Conservation (phyloP, 202 grass and related monocot species). For the Tripidium arundinaceum region DNA sequence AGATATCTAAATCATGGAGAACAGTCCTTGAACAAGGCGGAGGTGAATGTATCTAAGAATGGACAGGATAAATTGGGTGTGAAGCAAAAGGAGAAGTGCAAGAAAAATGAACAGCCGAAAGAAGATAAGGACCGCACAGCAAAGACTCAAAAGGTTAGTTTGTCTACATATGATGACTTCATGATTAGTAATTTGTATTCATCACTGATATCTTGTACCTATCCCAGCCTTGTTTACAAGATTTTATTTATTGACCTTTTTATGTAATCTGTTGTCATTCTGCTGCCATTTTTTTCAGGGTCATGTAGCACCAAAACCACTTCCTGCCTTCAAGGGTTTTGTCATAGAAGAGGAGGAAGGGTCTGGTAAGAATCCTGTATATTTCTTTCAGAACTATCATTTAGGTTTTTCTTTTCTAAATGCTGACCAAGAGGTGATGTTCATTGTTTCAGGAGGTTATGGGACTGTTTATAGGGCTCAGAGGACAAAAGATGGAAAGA, state of each 20-base stretch:
- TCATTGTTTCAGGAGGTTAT: constrained; percentile 66
- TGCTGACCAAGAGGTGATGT: constrained; percentile 15
- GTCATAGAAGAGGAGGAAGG: constrained; percentile 93
- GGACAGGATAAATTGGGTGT: constrained; percentile 24
- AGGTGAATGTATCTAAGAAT: constrained; percentile 23
- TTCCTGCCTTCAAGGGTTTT: constrained; percentile 69
- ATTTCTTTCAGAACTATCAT: neutral
- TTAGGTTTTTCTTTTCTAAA: neutral
- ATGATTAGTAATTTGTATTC: neutral
- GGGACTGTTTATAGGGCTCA: constrained; percentile 80
- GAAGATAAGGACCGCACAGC: constrained; percentile 38
- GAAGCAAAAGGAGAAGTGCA: constrained; percentile 54
- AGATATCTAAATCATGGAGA: constrained; percentile 12
- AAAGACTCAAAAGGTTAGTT: constrained; percentile 61
- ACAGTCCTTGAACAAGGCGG: constrained; percentile 2
- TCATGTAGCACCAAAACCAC: constrained; percentile 42
- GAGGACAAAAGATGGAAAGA: constrained; percentile 59
- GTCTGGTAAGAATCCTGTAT: constrained; percentile 57
- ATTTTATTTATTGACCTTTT: constrained; percentile 16
- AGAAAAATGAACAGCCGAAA: constrained; percentile 42
- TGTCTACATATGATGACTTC: neutral
- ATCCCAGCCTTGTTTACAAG: constrained; percentile 17
- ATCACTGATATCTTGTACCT: neutral
- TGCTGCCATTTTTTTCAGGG: constrained; percentile 43
- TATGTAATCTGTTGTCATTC: constrained; percentile 21